phyloP scores from a whole-genome alignment of 1,139 yeast genomes.

The Saccharomyces hybrid region DNA sequence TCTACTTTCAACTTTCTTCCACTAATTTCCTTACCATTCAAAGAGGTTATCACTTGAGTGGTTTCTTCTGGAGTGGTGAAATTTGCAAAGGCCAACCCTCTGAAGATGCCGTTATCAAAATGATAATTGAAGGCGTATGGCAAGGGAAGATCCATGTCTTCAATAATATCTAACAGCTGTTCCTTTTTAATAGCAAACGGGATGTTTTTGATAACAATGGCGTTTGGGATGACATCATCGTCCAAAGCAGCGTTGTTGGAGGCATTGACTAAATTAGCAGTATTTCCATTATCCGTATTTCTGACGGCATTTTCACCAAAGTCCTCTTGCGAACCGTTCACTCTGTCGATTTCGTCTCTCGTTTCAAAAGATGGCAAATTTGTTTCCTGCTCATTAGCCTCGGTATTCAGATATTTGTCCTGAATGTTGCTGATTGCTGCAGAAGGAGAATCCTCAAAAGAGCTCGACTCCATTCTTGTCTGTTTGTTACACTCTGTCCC shows the following conservation, averaged over 20 bases:
- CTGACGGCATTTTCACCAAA: background rate
- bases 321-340: background rate
- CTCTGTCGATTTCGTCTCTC: background rate
- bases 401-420: background rate
- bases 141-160: slow-evolving; percentile 75
- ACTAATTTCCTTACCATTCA: slow-evolving; percentile 93
- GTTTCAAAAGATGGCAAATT: background rate
- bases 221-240: slow-evolving; percentile 75
- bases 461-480: background rate
- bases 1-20: slow-evolving; percentile 94
- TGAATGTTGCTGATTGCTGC: background rate
- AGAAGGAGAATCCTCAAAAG: background rate
- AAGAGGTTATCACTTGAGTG: slow-evolving; percentile 66
- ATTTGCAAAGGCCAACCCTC: slow-evolving; percentile 98
- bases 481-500: background rate
- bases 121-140: slow-evolving; percentile 98
- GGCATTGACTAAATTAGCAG: background rate
- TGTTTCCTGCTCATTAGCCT: background rate
- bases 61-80: slow-evolving; percentile 95
- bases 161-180: slow-evolving; percentile 88
- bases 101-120: slow-evolving; percentile 94
- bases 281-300: background rate
- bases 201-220: slow-evolving; percentile 92
- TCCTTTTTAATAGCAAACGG: slow-evolving; percentile 97
- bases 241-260: slow-evolving; percentile 7